Percentiles rank a stretch among this genome's conserved stretches.
Evolutionary conservation across 2,329 filamentous ascomycete species (phyloP).

Genomic region (Fusarium stilboides): DNA sequence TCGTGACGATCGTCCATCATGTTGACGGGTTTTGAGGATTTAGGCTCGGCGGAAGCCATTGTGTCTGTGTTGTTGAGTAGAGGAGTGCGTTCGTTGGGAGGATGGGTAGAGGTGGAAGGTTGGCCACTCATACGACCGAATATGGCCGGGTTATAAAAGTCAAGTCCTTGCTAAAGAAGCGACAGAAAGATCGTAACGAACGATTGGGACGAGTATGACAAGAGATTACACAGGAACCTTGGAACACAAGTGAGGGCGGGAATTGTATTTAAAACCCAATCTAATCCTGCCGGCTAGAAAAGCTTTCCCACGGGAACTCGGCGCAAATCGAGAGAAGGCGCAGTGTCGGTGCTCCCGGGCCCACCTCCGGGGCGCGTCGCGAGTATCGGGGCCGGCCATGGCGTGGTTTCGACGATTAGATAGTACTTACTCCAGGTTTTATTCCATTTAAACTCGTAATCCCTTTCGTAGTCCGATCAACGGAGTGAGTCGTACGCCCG

Average conservation of each 20-base stretch:
- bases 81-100: constrained; percentile 22
- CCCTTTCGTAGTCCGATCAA: constrained; percentile 9
- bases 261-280: constrained; percentile 24
- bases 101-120: neutral
- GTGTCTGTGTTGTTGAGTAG: constrained; percentile 12
- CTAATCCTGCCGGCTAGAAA: constrained; percentile 28
- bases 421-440: constrained; percentile 38
- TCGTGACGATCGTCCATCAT: constrained; percentile 35
- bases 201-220: constrained; percentile 1
- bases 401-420: constrained; percentile 19
- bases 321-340: constrained; percentile 17
- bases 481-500: constrained; percentile 10
- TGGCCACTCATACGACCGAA: constrained; percentile 27
- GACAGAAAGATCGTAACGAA: neutral
- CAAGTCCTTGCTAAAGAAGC: neutral
- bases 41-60: constrained; percentile 24
- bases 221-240: neutral
- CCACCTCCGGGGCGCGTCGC: constrained; percentile 31
- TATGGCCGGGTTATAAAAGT: neutral
- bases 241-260: neutral
- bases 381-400: constrained; percentile 15
- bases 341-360: constrained; percentile 35
- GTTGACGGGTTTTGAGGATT: constrained; percentile 21
- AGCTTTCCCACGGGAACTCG: constrained; percentile 39
- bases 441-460: constrained; percentile 37